Base-by-base conservation (phyloP, 2,329 filamentous ascomycete species). In the Arthrocladium fulminans region DNA sequence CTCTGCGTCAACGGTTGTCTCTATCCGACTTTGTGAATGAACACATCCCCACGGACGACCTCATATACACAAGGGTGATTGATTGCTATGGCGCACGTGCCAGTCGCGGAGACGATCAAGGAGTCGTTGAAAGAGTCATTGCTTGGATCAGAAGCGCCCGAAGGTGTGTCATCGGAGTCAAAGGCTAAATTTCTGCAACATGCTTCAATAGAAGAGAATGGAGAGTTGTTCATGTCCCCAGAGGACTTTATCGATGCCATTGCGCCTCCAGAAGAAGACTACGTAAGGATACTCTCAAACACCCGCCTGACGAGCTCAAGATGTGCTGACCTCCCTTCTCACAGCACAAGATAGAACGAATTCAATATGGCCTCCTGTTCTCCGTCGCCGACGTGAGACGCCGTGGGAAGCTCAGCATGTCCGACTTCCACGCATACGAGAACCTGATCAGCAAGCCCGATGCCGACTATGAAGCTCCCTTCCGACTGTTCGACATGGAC, bases 391-490 rank as follows among this genome's bases (percentile, higher is more conserved):
- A 98, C 68, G 81, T 86, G 59, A 80, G 79, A 56, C 77, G 74
- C 57, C 73, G 73, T 38, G 89, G 89, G 54, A 82, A 78, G 59
- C 75, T 98, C 58, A 85, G 73, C 59, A 72, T 97, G 47, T 74
- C 81, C 51, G 92, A 98, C 71, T 98, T 90, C 88, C 81, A 79
- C 40, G 84, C 85, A 55, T 98, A 97, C 68, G 87, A 96, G 71
- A 94, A 94, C 72, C 79, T 98, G 54, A 81, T 98, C 51, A 76
- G 77, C 58, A 97, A 96, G 71, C 86, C 92, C 53, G 92, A 97
- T 63, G 92, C 92, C 66, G 92, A 98, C 72, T 98, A 98, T 71
- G 89, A 97, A 68, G 95, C 98, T 60, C 90, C 92, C 13, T 98
- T 97, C 72, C 86, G 92, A 60, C 78, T 98, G 48, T 98, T 98